Base-by-base conservation (phyloP, 768 basidiomycete genomes). In the Sistotremastrum niveocremeum region DNA sequence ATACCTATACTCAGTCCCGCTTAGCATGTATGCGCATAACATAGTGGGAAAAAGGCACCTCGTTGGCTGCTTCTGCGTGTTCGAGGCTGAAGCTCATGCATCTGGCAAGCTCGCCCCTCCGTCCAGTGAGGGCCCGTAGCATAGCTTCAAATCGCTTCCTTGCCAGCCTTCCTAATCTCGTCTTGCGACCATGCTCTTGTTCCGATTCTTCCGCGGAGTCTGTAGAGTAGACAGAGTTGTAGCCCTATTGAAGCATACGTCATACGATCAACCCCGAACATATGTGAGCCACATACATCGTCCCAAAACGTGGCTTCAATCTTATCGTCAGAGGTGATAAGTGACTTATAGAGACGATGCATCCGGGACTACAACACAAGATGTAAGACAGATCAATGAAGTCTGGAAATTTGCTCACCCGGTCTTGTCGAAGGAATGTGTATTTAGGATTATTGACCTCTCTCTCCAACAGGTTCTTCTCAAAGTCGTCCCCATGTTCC, bases 1-100 rank as follows among this genome's bases (percentile, higher is more conserved):
- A 79, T 34, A 99, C 77, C 93, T 97, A 51, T 3, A 32, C 29
- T 30, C 35, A 30, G 41, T 11, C 28, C n/a, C 35, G 45, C n/a
- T 34, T 34, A 33, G 28, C 3, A 46, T 34, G 41, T 30, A 20
- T 45, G 41, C 30, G 34, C 35, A 12, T 5, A 45, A 54, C 33
- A 46, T 43, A 51, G 12, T 42, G 35, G 29, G 36, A 43, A 6
- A 61, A 2, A 49, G 60, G 48, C 55, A 90, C 93, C 71, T 95
- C 93, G 46, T 82, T 78, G 11, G 93, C 90, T 11, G 91, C 91
- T 62, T 98, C 94, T 1, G 93, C 94, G 57, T 94, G 90, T 59
- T 93, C 89, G 38, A 99, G 70, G 51, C 90, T 87, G 59, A 98
- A 98, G n/a, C 84, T 77, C 95, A 98, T 99, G 50, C 86, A 90